Base-by-base conservation (phyloP, 1,284 basidiomycete genomes). In the Boletus mariae region DNA sequence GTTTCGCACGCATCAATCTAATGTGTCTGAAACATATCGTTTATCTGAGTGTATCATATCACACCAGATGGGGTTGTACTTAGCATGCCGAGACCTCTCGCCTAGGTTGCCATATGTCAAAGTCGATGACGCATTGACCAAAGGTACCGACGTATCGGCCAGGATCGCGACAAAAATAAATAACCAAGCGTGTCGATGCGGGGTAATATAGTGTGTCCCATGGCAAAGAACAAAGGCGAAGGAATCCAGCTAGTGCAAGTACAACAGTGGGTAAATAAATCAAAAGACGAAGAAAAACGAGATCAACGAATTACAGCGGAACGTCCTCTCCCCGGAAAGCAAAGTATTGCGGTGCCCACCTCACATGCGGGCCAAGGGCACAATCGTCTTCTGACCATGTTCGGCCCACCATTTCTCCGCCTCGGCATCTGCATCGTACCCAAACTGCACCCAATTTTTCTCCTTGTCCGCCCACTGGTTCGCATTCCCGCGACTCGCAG, bases 391-490 rank as follows among this genome's bases (percentile, higher is more conserved):
- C 10, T 47, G 8, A 1, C 61, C 65, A 11, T 63, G 20, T 17
- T 72, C 66, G 1, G 47, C 53, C 77, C 78, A 80, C 78, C 80
- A 82, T 38, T 60, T 61, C 41, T 81, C 76, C 13, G 72, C 79
- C 38, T 67, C 78, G 17, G 52, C 66, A 49, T 82, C 80, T 1
- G 78, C 76, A 56, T 82, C 80, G 53, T 82, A 80, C 43, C 65
- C 70, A 61, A 80, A 82, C 61, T 76, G 73, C 2, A 59, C 59
- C 43, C 31, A 49, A 52, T 68, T 80, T 69, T 80, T 80, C 50
- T 55, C 64, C 54, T 67, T 70, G 60, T 82, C 79, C 4, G 77
- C 78, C 78, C 80, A 80, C 57, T 76, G 73, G 52, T 80, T 81
- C 52, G 71, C 66, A 59, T 75, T 78, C 0, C 73, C 75, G 47